phyloP scores from a whole-genome alignment of 352 stramenopile genomes.

The Phytopythium cucurbitacearum region DNA sequence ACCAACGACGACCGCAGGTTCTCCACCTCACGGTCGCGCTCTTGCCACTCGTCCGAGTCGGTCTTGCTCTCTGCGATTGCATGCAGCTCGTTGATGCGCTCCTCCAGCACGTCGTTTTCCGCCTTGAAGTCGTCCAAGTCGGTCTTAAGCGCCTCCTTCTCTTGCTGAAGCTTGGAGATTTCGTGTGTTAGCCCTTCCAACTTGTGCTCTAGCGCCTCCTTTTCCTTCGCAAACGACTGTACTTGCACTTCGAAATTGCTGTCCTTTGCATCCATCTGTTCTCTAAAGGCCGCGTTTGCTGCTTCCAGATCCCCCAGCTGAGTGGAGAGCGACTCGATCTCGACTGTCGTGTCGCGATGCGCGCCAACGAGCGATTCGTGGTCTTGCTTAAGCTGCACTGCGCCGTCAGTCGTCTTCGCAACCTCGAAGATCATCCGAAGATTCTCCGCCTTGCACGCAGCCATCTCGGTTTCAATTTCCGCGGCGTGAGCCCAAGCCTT shows the following conservation, averaged over 20 bases:
- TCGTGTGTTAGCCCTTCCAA: constrained; percentile 15
- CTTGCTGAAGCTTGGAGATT: constrained; percentile 13
- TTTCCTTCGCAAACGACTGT: constrained; percentile 31
- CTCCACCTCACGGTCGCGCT: constrained; percentile 51
- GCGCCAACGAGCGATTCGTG: constrained; percentile 34
- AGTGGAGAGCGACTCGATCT: constrained; percentile 23
- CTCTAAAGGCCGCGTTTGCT: constrained; percentile 2
- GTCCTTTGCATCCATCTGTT: constrained; percentile 16
- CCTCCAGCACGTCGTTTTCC: constrained; percentile 55
- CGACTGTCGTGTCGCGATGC: constrained; percentile 24
- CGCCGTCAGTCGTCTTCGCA: constrained; percentile 57
- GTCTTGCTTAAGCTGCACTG: constrained; percentile 57
- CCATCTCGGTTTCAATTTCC: constrained; percentile 37
- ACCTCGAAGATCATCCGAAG: constrained; percentile 74
- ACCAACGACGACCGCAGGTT: constrained; percentile 54
- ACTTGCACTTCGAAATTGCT: constrained; percentile 20
- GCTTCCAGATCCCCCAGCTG: constrained; percentile 22
- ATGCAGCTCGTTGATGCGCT: constrained; percentile 46
- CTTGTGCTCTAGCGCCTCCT: constrained; percentile 25
- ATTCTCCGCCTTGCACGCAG: constrained; percentile 65
- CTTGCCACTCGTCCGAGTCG: constrained; percentile 29
- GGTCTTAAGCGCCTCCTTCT: constrained; percentile 25
- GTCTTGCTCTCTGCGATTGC: constrained; percentile 25
- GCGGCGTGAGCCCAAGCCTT: constrained; percentile 25
- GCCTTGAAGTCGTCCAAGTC: constrained; percentile 43